Conservation (phyloP, 2,329 filamentous ascomycete species). For the Arthrobotrys sinensis region DNA sequence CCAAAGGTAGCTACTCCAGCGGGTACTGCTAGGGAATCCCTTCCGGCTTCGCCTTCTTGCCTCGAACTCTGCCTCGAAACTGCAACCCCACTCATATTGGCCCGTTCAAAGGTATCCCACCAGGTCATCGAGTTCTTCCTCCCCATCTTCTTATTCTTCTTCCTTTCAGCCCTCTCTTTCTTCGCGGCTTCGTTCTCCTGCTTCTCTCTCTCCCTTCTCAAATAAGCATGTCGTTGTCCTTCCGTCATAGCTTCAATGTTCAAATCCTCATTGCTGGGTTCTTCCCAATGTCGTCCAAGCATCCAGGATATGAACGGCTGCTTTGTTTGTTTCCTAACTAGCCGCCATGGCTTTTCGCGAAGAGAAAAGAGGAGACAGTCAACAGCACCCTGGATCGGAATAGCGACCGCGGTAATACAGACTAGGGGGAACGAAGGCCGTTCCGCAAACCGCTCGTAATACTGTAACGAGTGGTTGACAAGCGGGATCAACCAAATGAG, state of each 20-base stretch:
- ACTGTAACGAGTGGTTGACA: conserved; percentile 75
- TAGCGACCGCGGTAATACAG: conserved; percentile 73
- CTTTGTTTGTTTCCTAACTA: conserved; percentile 68
- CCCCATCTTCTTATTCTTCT: conserved; percentile 43
- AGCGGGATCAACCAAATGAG: conserved; percentile 82
- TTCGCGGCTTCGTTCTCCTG: conserved; percentile 42
- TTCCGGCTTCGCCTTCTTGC: conserved; percentile 21
- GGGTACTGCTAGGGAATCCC: conserved; percentile 30
- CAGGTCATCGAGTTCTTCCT: conserved; percentile 60
- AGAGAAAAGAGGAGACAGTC: conserved; percentile 79
- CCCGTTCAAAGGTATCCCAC: conserved; percentile 59
- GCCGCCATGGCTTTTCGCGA: conserved; percentile 80
- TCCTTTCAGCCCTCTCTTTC: conserved; percentile 39
- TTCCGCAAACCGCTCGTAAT: conserved; percentile 71
- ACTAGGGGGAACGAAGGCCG: conserved; percentile 74
- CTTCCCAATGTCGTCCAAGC: conserved; percentile 45
- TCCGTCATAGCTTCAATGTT: conserved; percentile 59
- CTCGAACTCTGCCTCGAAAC: conserved; percentile 45
- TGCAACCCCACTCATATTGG: conserved; percentile 30
- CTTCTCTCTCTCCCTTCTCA: conserved; percentile 52
- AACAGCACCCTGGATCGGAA: conserved; percentile 77
- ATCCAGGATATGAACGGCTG: conserved; percentile 48
- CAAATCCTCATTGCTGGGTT: conserved; percentile 27
- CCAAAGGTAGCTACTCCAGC: background rate
- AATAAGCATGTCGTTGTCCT: conserved; percentile 52